Evolutionary conservation across 2,329 filamentous ascomycete genomes (phyloP).

Genomic region (Plectosphaerella plurivora): DNA sequence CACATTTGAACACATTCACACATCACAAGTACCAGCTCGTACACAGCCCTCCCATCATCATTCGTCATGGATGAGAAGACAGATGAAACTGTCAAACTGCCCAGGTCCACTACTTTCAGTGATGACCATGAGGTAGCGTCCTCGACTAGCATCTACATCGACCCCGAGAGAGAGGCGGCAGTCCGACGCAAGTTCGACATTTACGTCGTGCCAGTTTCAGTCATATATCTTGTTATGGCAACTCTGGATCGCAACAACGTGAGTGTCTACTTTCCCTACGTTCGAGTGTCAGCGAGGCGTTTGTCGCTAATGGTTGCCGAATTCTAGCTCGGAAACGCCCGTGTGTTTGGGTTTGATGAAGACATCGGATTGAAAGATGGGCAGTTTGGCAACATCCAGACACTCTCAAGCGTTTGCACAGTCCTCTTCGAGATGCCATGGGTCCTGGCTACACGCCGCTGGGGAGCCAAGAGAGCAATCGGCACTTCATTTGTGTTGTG

Average conservation of each 20-base stretch:
- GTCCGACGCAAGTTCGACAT: conserved; percentile 11
- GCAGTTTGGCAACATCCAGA: conserved; percentile 25
- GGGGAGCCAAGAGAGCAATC: conserved; percentile 19
- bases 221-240: conserved; percentile 8
- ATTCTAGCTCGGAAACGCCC: conserved; percentile 23
- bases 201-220: conserved; percentile 9
- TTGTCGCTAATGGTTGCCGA: conserved; percentile 7
- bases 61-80: background rate
- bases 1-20: background rate
- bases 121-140: background rate
- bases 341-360: conserved; percentile 25
- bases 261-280: conserved; percentile 7
- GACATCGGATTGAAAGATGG: conserved; percentile 21
- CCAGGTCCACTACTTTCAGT: too few relatives aligned
- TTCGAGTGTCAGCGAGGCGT: conserved; percentile 7
- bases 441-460: conserved; percentile 23
- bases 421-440: conserved; percentile 24
- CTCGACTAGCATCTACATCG: conserved; percentile 6
- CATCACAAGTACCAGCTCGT: background rate
- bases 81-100: background rate
- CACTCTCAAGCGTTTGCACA: conserved; percentile 17
- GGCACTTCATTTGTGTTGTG: conserved; percentile 24
- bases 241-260: conserved; percentile 10
- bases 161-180: conserved; percentile 9
- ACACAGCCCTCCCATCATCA: background rate